Evolutionary conservation across 1,284 basidiomycete genomes (phyloP).

Genomic region (Cerioporus squamosus): DNA sequence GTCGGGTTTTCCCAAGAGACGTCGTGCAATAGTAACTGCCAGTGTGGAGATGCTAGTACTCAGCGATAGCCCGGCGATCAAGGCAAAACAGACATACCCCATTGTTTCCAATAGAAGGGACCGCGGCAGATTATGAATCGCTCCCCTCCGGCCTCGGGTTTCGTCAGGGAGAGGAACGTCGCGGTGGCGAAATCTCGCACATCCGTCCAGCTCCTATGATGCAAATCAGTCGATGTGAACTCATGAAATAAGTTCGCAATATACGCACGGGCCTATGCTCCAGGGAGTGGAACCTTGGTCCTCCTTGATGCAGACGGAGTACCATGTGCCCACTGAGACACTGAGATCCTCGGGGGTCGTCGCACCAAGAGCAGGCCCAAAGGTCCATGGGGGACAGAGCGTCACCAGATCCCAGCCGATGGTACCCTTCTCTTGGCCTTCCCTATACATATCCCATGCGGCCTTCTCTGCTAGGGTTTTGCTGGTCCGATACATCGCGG

Average conservation of each 20-base stretch:
- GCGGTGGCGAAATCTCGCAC: slow-evolving; percentile 64
- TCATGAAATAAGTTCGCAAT: background rate
- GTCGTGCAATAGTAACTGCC: background rate
- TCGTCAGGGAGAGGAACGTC: slow-evolving; percentile 56
- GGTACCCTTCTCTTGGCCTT: slow-evolving; percentile 46
- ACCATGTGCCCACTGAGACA: slow-evolving; percentile 46
- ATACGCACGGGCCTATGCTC: background rate
- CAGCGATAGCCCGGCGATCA: too few species aligned
- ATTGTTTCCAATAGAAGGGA: slow-evolving; percentile 33
- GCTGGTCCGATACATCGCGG: slow-evolving; percentile 55
- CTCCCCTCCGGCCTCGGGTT: slow-evolving; percentile 58
- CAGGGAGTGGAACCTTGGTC: slow-evolving; percentile 14
- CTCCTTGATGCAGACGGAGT: slow-evolving; percentile 36
- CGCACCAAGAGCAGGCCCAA: slow-evolving; percentile 52
- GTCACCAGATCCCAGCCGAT: slow-evolving; percentile 57
- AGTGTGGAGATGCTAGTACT: background rate
- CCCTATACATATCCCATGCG: slow-evolving; percentile 58
- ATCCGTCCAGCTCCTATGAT: slow-evolving; percentile 48
- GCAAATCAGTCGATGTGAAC: background rate
- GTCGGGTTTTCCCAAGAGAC: background rate
- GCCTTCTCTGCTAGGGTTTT: slow-evolving; percentile 73
- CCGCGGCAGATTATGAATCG: slow-evolving; percentile 55
- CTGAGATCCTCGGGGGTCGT: slow-evolving; percentile 50
- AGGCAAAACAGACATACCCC: slow-evolving; percentile 19
- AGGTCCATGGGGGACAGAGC: slow-evolving; percentile 59